Evolutionary conservation across 2,329 filamentous ascomycete genomes (phyloP), one percentile per base, ranked within the genome.

Genomic region (Neonectria faginata): DNA sequence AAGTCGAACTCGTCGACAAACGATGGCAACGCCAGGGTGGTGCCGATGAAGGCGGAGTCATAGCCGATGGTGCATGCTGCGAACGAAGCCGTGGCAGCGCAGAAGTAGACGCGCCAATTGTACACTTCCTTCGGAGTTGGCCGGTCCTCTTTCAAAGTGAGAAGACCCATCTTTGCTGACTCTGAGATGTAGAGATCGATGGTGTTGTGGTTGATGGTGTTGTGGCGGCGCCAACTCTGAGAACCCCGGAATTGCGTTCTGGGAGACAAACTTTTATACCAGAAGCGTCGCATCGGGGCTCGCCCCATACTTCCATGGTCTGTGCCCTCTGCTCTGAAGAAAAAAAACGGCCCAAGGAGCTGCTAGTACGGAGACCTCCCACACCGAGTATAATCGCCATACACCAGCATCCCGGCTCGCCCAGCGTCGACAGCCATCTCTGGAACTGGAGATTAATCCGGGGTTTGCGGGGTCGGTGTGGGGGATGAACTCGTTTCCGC

Each of bases 41-140:
- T 92, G 66, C 91, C 92, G 70, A 94, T 94, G 78, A 94, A 94
- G 68, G 92, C 89, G 56, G 87, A 91, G 76, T 94, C 91, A 66
- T 86, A 86, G 62, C 84, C 85, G 59, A 88, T 87, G 75, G 83
- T 85, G 73, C 84, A 86, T 41, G 86, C 83, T 31, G 85, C 85
- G 62, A 86, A 86, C 2, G 86, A 87, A 22, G 85, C 85, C 25
- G 86, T 79, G 48, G 81, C 79, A 10, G 86, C 86, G 68, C 82
- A 86, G 29, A 77, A 73, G 72, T 88, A 88, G 62, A 88, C 84
- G 44, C 86, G 83, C 86, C 86, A 88, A 77, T 88, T 88, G 81
- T 88, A 88, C 64, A 88, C 85, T 65, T 80, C 81, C 69, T 80
- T 79, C 5, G 86, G 86, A 77, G 86, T 88, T 39, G 86, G 84